Base-by-base conservation (phyloP, 768 basidiomycete genomes). In the Termitomyces sp. region DNA sequence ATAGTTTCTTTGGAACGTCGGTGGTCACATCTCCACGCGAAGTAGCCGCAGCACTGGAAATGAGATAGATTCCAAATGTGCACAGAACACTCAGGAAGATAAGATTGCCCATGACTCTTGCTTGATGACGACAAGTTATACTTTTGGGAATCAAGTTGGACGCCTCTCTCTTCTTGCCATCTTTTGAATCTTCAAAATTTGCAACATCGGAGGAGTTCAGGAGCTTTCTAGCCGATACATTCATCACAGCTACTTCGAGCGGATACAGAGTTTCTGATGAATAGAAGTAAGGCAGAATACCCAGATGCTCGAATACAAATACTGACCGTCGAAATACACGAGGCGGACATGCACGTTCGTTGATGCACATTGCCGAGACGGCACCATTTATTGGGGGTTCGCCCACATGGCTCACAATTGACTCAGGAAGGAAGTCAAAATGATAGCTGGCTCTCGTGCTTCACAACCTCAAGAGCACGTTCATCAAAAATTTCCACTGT, bases 1-100 rank as follows among this genome's bases (percentile, higher is more conserved):
- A 63, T n/a, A 62, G 29, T 36, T 60, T 47, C 31, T 61, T 60
- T 16, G 54, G 57, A 8, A 52, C 51, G 44, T 45, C 29, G 9
- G 57, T 57, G 7, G 58, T 59, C 10, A 59, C 50, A 55, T 59
- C 58, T n/a, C 48, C 41, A 29, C 20, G 20, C n/a, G 47, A 41
- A 5, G 56, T 22, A 24, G n/a, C 37, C 22, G 29, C 48, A 20
- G 41, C 28, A 24, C 44, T 51, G 4, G 49, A 22, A 15, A 54
- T 16, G 12, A 45, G 20, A 37, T 62, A 58, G 33, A 54, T 39
- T 33, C 53, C 46, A 4, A 58, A 31, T 5, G 60, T 29, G 18
- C 54, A 65, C 31, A 59, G n/a, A 16, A 33, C 41, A 28, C 48
- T 59, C 50, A 63, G 42, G 10, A 58, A 15, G 13, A 59, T 15